phyloP scores from a whole-genome alignment of 495 filamentous ascomycete genomes.

The Trichoderma reesei region DNA sequence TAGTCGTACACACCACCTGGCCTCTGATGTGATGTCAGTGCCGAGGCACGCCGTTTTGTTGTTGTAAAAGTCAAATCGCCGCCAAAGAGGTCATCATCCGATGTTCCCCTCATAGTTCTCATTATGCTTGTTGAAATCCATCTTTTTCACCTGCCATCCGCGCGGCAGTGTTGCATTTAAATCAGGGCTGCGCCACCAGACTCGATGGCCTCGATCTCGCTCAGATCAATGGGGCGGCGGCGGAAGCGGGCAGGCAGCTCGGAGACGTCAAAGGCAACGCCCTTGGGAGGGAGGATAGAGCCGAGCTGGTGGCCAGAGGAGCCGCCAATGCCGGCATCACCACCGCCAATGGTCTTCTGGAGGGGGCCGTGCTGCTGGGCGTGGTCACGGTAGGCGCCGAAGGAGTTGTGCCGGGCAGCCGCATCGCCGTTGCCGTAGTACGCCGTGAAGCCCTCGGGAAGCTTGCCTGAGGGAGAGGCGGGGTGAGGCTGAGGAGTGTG shows the following conservation, averaged over 20 bases:
- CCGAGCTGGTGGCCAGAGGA: conserved; percentile 58
- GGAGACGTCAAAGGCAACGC: conserved; percentile 78
- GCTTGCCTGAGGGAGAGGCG: conserved; percentile 41
- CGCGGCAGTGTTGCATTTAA: neutral
- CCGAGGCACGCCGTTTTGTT: conserved; percentile 1
- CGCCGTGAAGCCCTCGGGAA: conserved; percentile 51
- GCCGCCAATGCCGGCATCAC: conserved; percentile 51
- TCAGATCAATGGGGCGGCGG: conserved; percentile 55
- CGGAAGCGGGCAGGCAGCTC: conserved; percentile 80
- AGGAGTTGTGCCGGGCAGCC: conserved; percentile 63
- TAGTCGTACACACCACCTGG: neutral
- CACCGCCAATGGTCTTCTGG: conserved; percentile 41
- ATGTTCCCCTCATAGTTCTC: neutral
- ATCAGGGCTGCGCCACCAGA: conserved; percentile 62
- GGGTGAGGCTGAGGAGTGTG: conserved; percentile 66
- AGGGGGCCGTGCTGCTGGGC: conserved; percentile 93
- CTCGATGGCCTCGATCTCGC: conserved; percentile 93
- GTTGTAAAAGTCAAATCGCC: neutral
- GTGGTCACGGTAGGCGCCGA: conserved; percentile 83
- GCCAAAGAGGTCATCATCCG: neutral
- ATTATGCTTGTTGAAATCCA: neutral
- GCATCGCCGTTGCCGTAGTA: conserved; percentile 23
- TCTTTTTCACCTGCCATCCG: neutral
- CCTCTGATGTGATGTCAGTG: neutral
- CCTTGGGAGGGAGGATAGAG: conserved; percentile 55